Evolutionary conservation across 2,329 filamentous ascomycete genomes (phyloP).

Genomic region (Colletotrichum higginsianum): DNA sequence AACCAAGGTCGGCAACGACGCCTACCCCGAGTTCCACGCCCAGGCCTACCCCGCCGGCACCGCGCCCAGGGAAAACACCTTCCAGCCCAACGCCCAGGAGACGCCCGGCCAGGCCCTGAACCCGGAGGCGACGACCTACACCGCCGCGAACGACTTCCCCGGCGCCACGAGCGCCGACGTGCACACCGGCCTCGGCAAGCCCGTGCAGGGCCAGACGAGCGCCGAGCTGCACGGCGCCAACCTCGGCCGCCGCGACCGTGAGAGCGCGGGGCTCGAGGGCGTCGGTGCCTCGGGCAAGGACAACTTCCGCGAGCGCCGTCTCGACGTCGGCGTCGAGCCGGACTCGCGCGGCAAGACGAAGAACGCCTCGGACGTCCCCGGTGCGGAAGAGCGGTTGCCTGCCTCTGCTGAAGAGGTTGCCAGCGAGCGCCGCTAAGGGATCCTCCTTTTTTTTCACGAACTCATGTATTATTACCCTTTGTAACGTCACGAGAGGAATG

Average conservation of each 20-base stretch:
- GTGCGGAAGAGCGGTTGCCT: conserved; percentile 47
- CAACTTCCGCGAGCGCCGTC: conserved; percentile 48
- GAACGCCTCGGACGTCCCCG: conserved; percentile 44
- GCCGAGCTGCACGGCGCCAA: conserved; percentile 58
- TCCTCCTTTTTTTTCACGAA: background rate
- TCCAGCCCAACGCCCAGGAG: conserved; percentile 55
- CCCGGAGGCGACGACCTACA: conserved; percentile 47
- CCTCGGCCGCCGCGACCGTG: conserved; percentile 50
- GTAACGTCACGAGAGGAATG: conserved; percentile 1
- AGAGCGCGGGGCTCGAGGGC: conserved; percentile 57
- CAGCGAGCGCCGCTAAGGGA: conserved; percentile 37
- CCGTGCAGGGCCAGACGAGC: conserved; percentile 58
- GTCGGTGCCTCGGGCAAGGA: conserved; percentile 52
- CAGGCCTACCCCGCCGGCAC: conserved; percentile 74
- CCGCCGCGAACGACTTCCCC: conserved; percentile 54
- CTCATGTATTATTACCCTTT: conserved; percentile 21
- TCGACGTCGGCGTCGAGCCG: conserved; percentile 50
- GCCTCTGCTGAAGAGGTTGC: conserved; percentile 47
- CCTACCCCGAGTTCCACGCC: conserved; percentile 73
- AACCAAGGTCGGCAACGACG: conserved; percentile 71
- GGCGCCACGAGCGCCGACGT: conserved; percentile 63
- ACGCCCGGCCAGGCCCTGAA: conserved; percentile 53
- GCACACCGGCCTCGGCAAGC: conserved; percentile 60
- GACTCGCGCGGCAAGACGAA: conserved; percentile 45
- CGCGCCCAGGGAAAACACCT: conserved; percentile 66